Conservation (phyloP, 2,329 filamentous ascomycete species). For the Fusarium tjaetaba region DNA sequence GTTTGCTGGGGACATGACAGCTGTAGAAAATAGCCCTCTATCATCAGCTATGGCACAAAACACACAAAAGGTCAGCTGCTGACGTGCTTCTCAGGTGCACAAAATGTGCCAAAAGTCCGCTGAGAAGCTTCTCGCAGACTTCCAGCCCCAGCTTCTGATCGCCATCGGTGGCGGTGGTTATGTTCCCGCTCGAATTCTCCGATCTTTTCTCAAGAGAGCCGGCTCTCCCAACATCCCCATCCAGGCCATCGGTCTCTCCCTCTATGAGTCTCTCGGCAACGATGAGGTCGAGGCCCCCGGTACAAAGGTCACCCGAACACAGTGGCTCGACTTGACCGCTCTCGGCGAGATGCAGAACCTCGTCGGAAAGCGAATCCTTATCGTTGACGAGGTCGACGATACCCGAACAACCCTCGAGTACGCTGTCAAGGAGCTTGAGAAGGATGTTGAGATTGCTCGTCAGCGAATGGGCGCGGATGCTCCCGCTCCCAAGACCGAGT, state of each 20-base stretch:
- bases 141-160: constrained; percentile 96
- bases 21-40: not conserved
- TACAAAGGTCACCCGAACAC: constrained; percentile 95
- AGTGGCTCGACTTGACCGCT: constrained; percentile 93
- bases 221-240: constrained; percentile 95
- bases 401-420: constrained; percentile 95
- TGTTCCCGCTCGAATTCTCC: constrained; percentile 94
- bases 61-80: constrained; percentile 7
- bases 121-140: constrained; percentile 80
- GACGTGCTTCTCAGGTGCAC: constrained; percentile 75
- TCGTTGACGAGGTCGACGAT: constrained; percentile 80
- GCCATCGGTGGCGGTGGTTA: constrained; percentile 98
- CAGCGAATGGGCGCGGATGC: constrained; percentile 72
- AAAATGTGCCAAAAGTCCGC: constrained; percentile 94
- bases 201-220: constrained; percentile 93
- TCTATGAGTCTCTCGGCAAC: constrained; percentile 86
- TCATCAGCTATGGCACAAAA: not conserved
- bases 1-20: not conserved
- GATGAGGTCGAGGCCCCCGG: constrained; percentile 74
- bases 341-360: constrained; percentile 74
- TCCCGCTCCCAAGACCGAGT: constrained; percentile 75
- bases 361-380: constrained; percentile 44
- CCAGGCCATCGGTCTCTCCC: constrained; percentile 96
- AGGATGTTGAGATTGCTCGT: constrained; percentile 88
- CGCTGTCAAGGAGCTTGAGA: constrained; percentile 90